phyloP scores from a whole-genome alignment of 1,139 yeast genomes.

The Suhomyces maxii region DNA sequence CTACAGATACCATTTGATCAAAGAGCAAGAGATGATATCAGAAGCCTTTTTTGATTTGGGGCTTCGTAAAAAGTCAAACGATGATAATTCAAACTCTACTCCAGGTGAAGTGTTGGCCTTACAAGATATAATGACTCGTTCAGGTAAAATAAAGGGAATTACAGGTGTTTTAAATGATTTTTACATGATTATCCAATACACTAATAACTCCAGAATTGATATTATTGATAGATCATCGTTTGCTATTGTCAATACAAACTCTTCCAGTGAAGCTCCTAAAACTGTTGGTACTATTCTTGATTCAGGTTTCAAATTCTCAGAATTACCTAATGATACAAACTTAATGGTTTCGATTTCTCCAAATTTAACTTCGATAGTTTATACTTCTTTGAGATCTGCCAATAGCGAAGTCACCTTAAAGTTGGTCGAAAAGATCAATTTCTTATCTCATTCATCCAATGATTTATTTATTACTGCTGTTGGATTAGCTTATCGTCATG shows the following conservation, averaged over 20 bases:
- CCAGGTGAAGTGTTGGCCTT: conserved; percentile 18
- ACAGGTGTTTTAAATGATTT: conserved; percentile 26
- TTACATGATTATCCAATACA: conserved; percentile 28
- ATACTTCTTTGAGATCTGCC: conserved; percentile 24
- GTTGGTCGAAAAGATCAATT: conserved; percentile 28
- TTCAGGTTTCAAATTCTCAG: conserved; percentile 56
- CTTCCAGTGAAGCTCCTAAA: conserved; percentile 21
- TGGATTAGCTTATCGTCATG: conserved; percentile 64
- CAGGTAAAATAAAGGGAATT: conserved; percentile 23
- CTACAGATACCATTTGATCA: conserved; percentile 37
- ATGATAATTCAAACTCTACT: conserved; percentile 2
- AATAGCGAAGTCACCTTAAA: conserved; percentile 24
- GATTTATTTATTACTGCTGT: conserved; percentile 49
- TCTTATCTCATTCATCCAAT: conserved; percentile 23
- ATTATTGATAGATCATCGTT: conserved; percentile 39
- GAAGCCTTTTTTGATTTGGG: conserved; percentile 38
- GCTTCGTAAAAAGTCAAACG: conserved; percentile 22
- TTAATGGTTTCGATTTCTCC: conserved; percentile 55
- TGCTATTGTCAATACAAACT: conserved; percentile 18
- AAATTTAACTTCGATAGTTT: conserved; percentile 52
- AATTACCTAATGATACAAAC: conserved; percentile 24
- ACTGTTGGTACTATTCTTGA: conserved; percentile 50
- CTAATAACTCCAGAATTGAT: conserved; percentile 42
- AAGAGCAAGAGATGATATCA: conserved; percentile 26
- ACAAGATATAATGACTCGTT: conserved; percentile 24